Evolutionary conservation across 2,329 filamentous ascomycete genomes (phyloP), one percentile per base, ranked within the genome.

Genomic region (Reticulascus tulasneorum): DNA sequence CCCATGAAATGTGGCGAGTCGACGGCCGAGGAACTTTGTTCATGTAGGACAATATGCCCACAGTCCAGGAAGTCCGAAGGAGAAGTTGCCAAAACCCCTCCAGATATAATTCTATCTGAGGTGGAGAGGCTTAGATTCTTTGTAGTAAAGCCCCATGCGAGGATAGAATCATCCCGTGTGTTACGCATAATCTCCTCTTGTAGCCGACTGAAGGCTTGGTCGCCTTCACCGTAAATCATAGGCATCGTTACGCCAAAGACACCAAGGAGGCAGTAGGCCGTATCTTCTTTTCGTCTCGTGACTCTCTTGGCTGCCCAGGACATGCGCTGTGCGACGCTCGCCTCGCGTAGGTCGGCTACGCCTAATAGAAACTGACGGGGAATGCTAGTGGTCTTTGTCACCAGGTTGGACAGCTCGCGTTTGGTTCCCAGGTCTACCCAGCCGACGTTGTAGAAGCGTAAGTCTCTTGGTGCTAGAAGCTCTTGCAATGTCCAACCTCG

Each of bases 311-410:
- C 37, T 9, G 47, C 47, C 48, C 48, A 50, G 2, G 41, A 45
- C 47, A 50, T 49, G 1, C 48, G 47, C 7, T 52, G 44, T 0
- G 48, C 47, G 6, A 51, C 36, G 3, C 46, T 51, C 4, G 45
- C 44, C 4, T 18, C 10, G 7, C 28, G 29, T 2, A 50, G n/a
- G 1, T 30, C 15, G 2, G 29, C 9, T 4, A 29, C 12, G 2
- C 47, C 42, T 1, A 47, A 16, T 0, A 50, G 18, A 9, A 33
- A 41, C 2, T 17, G 29, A 9, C 28, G 38, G 0, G 45, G 42
- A 10, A 64, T 59, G 0, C 44, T 41, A 2, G 61, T 63, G n/a
- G 58, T 48, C 7, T 38, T 29, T 7, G 47, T 47, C 3, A 63
- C 37, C 24, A 35, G 11, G 45, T 44, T 13, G 33, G 42, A 26